These are phyloP conservation scores for Malassezia nana DNA, from an alignment of 1,284 basidiomycete species.

Conservation along the genomic window DNA sequence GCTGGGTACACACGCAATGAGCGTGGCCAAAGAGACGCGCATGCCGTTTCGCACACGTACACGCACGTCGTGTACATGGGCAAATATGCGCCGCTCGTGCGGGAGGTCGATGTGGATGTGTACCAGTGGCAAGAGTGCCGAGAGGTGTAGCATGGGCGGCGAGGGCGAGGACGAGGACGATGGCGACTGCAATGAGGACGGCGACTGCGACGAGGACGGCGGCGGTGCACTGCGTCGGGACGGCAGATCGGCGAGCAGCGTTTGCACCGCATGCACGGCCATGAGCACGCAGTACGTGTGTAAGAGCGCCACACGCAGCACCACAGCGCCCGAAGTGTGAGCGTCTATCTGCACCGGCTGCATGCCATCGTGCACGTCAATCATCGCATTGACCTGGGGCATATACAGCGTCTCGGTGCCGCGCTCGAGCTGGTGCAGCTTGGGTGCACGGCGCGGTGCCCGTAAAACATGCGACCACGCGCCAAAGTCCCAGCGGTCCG, in stretches of 20 bases:
- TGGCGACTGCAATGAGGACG: not conserved
- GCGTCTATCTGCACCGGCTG: slow-evolving; percentile 22
- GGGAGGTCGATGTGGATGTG: slow-evolving; percentile 27
- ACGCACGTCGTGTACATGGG: slow-evolving; percentile 11
- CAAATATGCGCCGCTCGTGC: not conserved
- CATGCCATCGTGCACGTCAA: slow-evolving; percentile 30
- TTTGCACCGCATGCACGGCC: slow-evolving; percentile 56
- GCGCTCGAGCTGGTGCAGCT: slow-evolving; percentile 45
- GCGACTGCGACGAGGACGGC: too few species aligned
- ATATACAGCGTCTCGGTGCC: slow-evolving; percentile 23
- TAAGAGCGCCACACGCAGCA: slow-evolving; percentile 57
- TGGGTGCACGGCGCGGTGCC: slow-evolving; percentile 1
- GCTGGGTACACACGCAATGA: slow-evolving; percentile 51
- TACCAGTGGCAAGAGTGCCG: not conserved
- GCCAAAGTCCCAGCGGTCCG: slow-evolving; percentile 13
- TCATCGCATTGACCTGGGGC: slow-evolving; percentile 29
- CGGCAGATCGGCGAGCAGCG: slow-evolving; percentile 35
- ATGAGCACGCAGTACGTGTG: slow-evolving; percentile 67
- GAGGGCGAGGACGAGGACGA: not conserved
- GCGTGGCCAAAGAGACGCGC: slow-evolving; percentile 44
- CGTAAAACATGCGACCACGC: slow-evolving; percentile 3
- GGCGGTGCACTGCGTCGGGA: too few species aligned
- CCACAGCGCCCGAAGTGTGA: slow-evolving; percentile 51
- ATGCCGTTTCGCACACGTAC: slow-evolving; percentile 24
- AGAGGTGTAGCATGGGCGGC: not conserved